These are phyloP conservation scores for Citrullus mucosospermus DNA, from an alignment of 306 rosid species.

Conservation along the genomic window DNA sequence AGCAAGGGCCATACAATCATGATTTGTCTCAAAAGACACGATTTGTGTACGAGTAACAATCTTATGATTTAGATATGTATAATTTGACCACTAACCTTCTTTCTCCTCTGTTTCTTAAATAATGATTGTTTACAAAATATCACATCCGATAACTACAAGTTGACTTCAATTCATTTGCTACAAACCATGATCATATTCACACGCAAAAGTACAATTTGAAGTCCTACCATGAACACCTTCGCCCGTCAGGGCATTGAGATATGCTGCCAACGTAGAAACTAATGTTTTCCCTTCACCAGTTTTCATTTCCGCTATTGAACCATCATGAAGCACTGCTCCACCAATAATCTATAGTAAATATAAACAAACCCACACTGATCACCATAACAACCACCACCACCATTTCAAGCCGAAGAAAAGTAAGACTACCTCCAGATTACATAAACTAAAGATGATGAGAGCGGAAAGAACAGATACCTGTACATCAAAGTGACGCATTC, in stretches of 20 bases:
- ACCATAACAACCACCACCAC: neutral
- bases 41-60: neutral
- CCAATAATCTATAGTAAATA: conserved; percentile 62
- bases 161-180: neutral
- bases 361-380: neutral
- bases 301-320: conserved; percentile 97
- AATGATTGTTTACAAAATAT: neutral
- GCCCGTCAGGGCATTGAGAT: conserved; percentile 81
- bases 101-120: neutral
- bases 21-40: neutral
- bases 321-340: conserved; percentile 95
- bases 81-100: neutral
- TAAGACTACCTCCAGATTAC: neutral
- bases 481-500: conserved; percentile 98
- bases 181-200: neutral
- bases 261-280: conserved; percentile 88
- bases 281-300: conserved; percentile 95
- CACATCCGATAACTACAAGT: neutral
- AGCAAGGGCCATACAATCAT: neutral
- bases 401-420: neutral
- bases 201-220: neutral
- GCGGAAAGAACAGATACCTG: conserved; percentile 40
- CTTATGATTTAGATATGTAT: neutral
- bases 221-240: conserved; percentile 89
- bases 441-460: neutral